phyloP scores from a whole-genome alignment of 2,329 filamentous ascomycete species.

The Calonectria naviculata region DNA sequence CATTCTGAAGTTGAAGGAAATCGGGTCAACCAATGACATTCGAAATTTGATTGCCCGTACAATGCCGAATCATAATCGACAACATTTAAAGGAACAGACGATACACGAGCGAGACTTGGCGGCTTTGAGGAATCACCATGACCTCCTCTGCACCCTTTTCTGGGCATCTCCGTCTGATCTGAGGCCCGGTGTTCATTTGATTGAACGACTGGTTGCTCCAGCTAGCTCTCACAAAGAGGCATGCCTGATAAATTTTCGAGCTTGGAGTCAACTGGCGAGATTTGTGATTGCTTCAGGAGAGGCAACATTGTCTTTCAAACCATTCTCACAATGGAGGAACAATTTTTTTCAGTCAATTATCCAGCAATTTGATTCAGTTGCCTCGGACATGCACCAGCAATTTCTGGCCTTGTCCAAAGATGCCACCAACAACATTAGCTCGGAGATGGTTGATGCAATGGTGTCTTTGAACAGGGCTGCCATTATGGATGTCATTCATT shows the following conservation, averaged over 20 bases:
- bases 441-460: constrained; percentile 60
- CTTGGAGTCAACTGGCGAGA: constrained; percentile 71
- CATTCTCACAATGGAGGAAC: constrained; percentile 62
- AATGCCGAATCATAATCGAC: constrained; percentile 73
- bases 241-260: constrained; percentile 70
- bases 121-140: constrained; percentile 75
- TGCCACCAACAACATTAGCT: constrained; percentile 53
- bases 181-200: constrained; percentile 63
- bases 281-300: constrained; percentile 64
- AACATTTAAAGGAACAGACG: constrained; percentile 71
- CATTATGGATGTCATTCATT: constrained; percentile 63
- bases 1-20: constrained; percentile 61
- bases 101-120: constrained; percentile 71
- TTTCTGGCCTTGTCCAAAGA: constrained; percentile 61
- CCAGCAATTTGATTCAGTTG: constrained; percentile 67
- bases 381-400: constrained; percentile 67
- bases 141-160: constrained; percentile 74
- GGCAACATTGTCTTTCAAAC: constrained; percentile 60
- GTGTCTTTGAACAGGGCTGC: constrained; percentile 63
- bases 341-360: constrained; percentile 67
- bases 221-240: constrained; percentile 74
- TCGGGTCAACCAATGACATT: constrained; percentile 66
- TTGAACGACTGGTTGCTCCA: constrained; percentile 70
- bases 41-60: constrained; percentile 70
- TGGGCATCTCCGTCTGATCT: constrained; percentile 69